Base-by-base conservation (phyloP, 2,329 filamentous ascomycete species). In the Phaeophleospora eucalypticola region DNA sequence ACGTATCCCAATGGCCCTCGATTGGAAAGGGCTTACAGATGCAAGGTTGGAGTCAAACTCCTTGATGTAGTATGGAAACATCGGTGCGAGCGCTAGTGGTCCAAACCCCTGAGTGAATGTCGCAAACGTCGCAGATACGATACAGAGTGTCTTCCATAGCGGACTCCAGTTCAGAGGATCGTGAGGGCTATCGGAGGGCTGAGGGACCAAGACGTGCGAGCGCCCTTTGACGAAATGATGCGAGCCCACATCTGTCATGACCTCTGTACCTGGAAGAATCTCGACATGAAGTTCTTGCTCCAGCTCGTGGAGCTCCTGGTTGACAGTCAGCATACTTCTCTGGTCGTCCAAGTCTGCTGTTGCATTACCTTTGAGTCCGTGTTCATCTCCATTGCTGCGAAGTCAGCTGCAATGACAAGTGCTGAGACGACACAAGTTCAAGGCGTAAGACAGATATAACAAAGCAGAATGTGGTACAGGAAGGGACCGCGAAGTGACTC, bases 151-250 rank as follows among this genome's bases (percentile, higher is more conserved):
- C 52, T 78, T 78, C 73, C 74, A 76, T 20, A 63, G 62, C 2
- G 60, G 58, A 24, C 58, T 71, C 75, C 75, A 77, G 49, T 78
- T 78, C 36, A 76, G 42, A 17, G 54, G 54, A 44, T 55, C 52
- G 37, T 55, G 49, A 7, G 67, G 68, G 46, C 74, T 65, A 27
- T 67, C 62, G 1, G 71, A 74, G 4, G 75, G 75, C 51, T 78
- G 75, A 19, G 75, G 75, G 8, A 77, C 73, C n/a, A 78, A 64
- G 14, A 76, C 73, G 27, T 71, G 67, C 17, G 64, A 61, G 16
- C 63, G 61, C 17, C 71, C 69, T 57, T 83, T 84, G 58, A 84
- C 79, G 57, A 84, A 84, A 62, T 83, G 81, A 63, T 82, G 79
- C 1, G 69, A 68, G 16, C 79, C 80, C 32, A 83, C 74, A 69